A percentile compares a stretch with the other conserved stretches of the same genome.
phyloP scores from a whole-genome alignment of 2,329 filamentous ascomycete species.

The Aureobasidium pullulans region DNA sequence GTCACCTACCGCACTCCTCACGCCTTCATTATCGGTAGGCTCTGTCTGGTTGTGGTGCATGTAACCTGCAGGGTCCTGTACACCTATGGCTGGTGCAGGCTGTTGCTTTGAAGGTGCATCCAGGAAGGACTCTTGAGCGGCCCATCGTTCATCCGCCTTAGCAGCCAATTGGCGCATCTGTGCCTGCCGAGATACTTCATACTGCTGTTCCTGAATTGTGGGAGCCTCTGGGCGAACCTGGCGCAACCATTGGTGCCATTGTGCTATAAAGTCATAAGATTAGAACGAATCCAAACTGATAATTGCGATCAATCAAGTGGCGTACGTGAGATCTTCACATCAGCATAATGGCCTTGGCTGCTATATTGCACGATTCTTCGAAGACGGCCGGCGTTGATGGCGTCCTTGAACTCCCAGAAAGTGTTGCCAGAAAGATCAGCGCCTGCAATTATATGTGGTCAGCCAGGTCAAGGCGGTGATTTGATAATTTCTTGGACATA shows the following conservation, averaged over 20 bases:
- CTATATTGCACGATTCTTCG: conserved; percentile 53
- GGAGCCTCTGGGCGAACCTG: conserved; percentile 52
- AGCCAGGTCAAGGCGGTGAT: conserved; percentile 9
- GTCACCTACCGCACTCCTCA: conserved; percentile 26
- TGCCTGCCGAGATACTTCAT: conserved; percentile 49
- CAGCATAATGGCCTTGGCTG: conserved; percentile 46
- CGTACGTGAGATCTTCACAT: conserved; percentile 54
- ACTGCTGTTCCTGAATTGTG: conserved; percentile 50
- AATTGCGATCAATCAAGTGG: conserved; percentile 1
- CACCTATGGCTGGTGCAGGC: conserved; percentile 37
- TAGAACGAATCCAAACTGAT: neutral
- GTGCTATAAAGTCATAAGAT: conserved; percentile 36
- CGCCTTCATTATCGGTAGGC: conserved; percentile 23
- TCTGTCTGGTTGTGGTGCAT: conserved; percentile 27
- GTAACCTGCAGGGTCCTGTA: conserved; percentile 35
- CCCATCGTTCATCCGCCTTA: conserved; percentile 56
- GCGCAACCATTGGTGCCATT: conserved; percentile 64
- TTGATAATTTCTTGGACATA: conserved; percentile 25
- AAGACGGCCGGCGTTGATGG: conserved; percentile 44
- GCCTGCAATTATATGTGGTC: conserved; percentile 34
- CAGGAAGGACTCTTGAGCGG: conserved; percentile 50
- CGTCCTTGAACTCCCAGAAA: conserved; percentile 60
- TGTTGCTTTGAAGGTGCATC: conserved; percentile 48
- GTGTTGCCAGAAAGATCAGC: conserved; percentile 57
- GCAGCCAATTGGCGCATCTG: conserved; percentile 53